These are phyloP conservation scores for Moesziomyces sp. DNA, from an alignment of 1,284 basidiomycete species.

Conservation along the genomic window DNA sequence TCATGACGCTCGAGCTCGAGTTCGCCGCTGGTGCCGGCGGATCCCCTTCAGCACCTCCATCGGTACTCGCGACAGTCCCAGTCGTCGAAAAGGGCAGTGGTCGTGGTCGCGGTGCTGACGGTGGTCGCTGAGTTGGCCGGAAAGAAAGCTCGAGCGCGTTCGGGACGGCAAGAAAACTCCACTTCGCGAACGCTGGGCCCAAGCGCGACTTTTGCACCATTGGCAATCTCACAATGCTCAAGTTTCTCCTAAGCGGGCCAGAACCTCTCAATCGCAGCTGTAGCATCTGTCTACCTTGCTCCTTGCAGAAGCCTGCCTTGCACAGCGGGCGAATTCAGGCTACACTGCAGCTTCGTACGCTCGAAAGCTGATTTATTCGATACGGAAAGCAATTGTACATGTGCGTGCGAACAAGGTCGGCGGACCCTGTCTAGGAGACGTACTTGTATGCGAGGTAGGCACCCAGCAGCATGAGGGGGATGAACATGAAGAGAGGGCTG, in stretches of 20 bases:
- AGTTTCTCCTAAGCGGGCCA: too few relatives aligned
- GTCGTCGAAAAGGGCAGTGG: not conserved
- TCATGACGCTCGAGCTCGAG: not conserved
- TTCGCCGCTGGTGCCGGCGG: not conserved
- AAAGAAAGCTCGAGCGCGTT: too few relatives aligned
- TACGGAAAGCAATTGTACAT: constrained; percentile 1
- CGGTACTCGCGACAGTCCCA: not conserved
- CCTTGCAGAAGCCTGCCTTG: not conserved
- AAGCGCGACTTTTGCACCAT: too few relatives aligned
- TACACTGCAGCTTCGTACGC: not conserved
- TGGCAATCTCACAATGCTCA: too few relatives aligned
- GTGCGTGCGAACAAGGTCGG: constrained; percentile 8
- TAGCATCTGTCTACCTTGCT: too few relatives aligned
- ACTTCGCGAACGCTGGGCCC: too few relatives aligned
- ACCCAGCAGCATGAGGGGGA: constrained; percentile 53
- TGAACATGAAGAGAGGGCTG: constrained; percentile 64
- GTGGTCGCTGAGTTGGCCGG: not conserved
- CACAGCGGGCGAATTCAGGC: too few relatives aligned
- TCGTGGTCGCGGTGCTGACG: not conserved
- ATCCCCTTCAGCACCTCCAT: not conserved
- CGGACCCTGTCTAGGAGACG: constrained; percentile 30
- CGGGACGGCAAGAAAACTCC: too few relatives aligned
- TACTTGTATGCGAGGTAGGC: constrained; percentile 59
- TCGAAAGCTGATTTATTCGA: constrained; percentile 4
- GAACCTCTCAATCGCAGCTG: too few relatives aligned